These are phyloP conservation scores for Acanthamoeba castellanii DNA, from an alignment of 208 protist genomes.

Conservation along the genomic window DNA sequence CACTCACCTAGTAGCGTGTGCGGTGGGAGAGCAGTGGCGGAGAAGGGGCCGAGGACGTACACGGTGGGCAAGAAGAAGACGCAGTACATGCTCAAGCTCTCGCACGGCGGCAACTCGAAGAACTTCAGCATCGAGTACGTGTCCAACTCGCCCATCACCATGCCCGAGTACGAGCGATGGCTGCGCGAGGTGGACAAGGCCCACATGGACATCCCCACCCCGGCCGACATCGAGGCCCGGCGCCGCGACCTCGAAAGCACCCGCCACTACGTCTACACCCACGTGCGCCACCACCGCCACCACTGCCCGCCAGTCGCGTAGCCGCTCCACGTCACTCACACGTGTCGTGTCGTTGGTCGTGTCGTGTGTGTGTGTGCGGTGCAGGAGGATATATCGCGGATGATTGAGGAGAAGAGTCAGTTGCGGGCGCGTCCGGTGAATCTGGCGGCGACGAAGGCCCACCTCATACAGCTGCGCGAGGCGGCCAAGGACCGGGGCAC, in stretches of 20 bases:
- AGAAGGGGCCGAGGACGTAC: background rate
- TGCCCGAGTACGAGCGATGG: slow-evolving; percentile 1
- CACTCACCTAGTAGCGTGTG: background rate
- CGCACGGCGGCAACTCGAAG: background rate
- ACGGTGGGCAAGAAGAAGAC: background rate
- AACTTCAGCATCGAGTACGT: background rate
- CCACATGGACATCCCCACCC: background rate
- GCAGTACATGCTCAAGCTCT: background rate
- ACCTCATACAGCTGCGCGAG: background rate
- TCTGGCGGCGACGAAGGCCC: background rate
- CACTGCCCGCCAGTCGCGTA: too few species aligned
- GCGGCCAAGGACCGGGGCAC: background rate
- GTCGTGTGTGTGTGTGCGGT: background rate
- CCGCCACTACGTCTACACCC: background rate
- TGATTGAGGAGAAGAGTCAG: background rate
- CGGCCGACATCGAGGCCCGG: background rate
- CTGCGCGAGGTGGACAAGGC: background rate
- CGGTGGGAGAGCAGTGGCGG: background rate
- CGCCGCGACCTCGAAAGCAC: background rate
- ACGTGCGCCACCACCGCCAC: background rate
- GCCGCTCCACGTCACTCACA: too few species aligned
- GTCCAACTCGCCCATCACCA: background rate
- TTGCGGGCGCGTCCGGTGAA: background rate
- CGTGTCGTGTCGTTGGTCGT: background rate
- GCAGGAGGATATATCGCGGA: background rate